Base-by-base conservation (phyloP, 2,329 filamentous ascomycete species). In the Aureobasidium sp. region DNA sequence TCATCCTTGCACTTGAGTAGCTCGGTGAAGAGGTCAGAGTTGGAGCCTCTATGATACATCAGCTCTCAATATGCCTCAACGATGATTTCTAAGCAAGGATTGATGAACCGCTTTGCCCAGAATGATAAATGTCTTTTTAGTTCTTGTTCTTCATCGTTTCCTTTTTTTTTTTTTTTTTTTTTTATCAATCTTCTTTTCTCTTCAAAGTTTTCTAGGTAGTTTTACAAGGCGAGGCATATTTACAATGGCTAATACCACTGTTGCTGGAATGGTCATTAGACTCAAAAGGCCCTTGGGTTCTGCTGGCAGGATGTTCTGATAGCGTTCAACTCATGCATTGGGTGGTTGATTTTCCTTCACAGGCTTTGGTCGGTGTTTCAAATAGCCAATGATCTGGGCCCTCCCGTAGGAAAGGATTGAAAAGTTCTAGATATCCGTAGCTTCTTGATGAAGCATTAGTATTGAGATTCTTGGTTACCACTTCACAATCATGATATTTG, bases 241-340 rank as follows among this genome's bases (percentile, higher is more conserved):
- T n/a, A 24, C n/a, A n/a, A 29, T 30, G 24, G 38, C 39, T 29
- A n/a, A 14, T 34, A 14, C 25, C 17, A 22, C 19, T 48, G n/a
- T 30, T 24, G 29, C 42, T 45, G 29, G 29, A 24, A 34, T 11
- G 27, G 32, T 48, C 37, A 21, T 12, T 48, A 48, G 44, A 48
- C 44, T 27, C 32, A 27, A 48, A 37, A 35, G 42, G 44, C 44
- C 35, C 37, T 48, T n/a, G 29, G 16, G 17, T 37, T 22, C n/a
- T 48, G 44, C 44, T 37, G 44, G 44, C 44, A 35, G 44, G 32
- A 27, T 37, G 19, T 37, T 48, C 44, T 48, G 44, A 48, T 48
- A 48, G 44, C 44, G 44, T 48, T 48, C 7, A 37, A 12, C 32
- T 37, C 44, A 35, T 48, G 32, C 32, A 48, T 37, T 48, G 32